Conservation (phyloP, 352 stramenopile genomes). For the Globisporangium cederbergense region DNA sequence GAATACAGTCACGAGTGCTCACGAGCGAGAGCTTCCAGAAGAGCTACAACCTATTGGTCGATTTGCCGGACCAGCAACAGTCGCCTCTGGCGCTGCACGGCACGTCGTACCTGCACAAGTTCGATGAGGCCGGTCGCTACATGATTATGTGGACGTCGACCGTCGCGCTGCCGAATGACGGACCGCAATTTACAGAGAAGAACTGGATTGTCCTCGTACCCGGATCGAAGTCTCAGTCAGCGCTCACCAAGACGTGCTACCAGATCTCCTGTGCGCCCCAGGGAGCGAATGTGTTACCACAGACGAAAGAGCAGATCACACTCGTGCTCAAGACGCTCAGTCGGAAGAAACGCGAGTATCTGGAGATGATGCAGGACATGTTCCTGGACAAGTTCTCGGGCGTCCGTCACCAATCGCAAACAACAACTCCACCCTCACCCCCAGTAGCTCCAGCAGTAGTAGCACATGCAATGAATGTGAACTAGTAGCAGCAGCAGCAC, state of each 20-base stretch:
- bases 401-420: neutral
- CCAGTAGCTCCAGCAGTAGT: no score
- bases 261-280: conserved; percentile 1
- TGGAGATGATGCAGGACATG: conserved; percentile 7
- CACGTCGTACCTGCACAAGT: conserved; percentile 13
- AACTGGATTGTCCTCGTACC: conserved; percentile 5
- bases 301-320: neutral
- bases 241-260: conserved; percentile 9
- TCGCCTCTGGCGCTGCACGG: conserved; percentile 2
- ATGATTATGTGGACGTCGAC: conserved; percentile 13
- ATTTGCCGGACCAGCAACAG: neutral
- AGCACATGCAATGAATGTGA: no score
- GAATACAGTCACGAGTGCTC: neutral
- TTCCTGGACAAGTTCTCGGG: conserved; percentile 5
- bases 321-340: conserved; percentile 9
- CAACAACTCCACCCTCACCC: no score
- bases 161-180: neutral
- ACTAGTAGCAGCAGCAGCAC: no score
- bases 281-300: neutral
- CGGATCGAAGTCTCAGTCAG: neutral
- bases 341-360: neutral
- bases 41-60: conserved; percentile 10
- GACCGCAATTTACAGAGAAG: conserved; percentile 4
- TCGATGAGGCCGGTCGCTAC: conserved; percentile 10
- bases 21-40: conserved; percentile 9